phyloP scores from a whole-genome alignment of 495 filamentous ascomycete species.

The Neurospora intermedia region DNA sequence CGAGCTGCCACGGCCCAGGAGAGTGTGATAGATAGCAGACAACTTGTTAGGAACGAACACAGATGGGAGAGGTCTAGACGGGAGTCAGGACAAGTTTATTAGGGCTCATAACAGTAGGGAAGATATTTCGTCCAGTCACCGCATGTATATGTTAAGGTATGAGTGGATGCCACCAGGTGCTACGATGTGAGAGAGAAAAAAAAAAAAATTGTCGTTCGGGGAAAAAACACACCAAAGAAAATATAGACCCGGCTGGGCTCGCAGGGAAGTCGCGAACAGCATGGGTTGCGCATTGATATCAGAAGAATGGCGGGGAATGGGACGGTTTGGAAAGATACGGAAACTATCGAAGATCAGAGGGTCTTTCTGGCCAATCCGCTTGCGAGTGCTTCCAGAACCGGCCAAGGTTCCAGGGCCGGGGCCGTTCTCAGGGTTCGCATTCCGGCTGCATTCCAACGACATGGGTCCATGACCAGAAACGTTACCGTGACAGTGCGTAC shows the following conservation, averaged over 20 bases:
- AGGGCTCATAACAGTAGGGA: background rate
- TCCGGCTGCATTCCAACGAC: background rate
- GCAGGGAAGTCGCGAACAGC: background rate
- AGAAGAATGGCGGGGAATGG: background rate
- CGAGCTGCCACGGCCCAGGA: background rate
- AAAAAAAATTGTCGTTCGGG: background rate
- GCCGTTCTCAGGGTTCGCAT: background rate
- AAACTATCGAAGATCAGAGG: background rate
- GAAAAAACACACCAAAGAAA: background rate
- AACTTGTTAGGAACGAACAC: background rate
- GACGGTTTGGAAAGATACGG: background rate
- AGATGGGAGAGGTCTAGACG: background rate
- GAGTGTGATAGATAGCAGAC: background rate
- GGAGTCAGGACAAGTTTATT: background rate
- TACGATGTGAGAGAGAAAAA: background rate
- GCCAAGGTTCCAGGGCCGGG: background rate
- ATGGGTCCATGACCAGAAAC: background rate
- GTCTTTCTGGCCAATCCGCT: background rate
- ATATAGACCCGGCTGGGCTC: background rate
- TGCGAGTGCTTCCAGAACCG: background rate
- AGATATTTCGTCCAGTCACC: background rate
- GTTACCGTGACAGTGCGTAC: background rate
- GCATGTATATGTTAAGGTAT: background rate
- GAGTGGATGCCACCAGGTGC: background rate
- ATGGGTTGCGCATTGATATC: background rate